Conservation (phyloP, 345 rosid species). For the Stellera chamaejasme region DNA sequence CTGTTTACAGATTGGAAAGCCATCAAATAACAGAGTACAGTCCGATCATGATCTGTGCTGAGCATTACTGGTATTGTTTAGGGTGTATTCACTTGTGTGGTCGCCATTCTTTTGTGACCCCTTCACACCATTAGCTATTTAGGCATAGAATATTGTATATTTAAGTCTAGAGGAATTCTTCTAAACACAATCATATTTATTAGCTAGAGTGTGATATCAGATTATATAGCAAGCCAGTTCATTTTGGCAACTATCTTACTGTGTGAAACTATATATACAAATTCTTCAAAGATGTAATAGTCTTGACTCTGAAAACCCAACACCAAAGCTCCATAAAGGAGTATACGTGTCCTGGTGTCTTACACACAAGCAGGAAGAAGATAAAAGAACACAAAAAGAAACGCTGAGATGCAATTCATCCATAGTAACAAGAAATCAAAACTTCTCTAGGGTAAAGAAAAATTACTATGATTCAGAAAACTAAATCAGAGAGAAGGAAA, state of each 20-base stretch:
- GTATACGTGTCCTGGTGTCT: too few relatives aligned
- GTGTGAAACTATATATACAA: slow-evolving; percentile 14
- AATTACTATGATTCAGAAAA: too few relatives aligned
- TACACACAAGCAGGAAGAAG: too few relatives aligned
- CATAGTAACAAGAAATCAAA: too few relatives aligned
- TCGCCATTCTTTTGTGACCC: slow-evolving; percentile 46
- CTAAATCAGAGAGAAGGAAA: too few relatives aligned
- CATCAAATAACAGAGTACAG: slow-evolving; percentile 57
- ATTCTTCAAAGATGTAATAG: slow-evolving; percentile 3
- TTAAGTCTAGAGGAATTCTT: slow-evolving; percentile 19
- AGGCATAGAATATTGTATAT: slow-evolving; percentile 23
- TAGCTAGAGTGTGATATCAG: slow-evolving; percentile 12
- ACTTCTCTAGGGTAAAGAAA: too few relatives aligned
- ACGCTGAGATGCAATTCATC: too few relatives aligned
- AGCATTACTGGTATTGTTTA: slow-evolving; percentile 18
- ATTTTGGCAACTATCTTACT: slow-evolving; percentile 7
- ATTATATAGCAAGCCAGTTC: slow-evolving; percentile 16
- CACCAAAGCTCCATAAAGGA: too few relatives aligned
- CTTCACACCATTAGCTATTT: slow-evolving; percentile 32
- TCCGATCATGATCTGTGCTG: slow-evolving; percentile 55
- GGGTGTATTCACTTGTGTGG: slow-evolving; percentile 45
- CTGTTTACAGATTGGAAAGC: slow-evolving; percentile 85
- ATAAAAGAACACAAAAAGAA: too few relatives aligned
- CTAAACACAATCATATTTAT: slow-evolving; percentile 14
- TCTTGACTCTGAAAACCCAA: neutral